phyloP scores from a whole-genome alignment of 768 basidiomycete species.

The Russula dissimulans region DNA sequence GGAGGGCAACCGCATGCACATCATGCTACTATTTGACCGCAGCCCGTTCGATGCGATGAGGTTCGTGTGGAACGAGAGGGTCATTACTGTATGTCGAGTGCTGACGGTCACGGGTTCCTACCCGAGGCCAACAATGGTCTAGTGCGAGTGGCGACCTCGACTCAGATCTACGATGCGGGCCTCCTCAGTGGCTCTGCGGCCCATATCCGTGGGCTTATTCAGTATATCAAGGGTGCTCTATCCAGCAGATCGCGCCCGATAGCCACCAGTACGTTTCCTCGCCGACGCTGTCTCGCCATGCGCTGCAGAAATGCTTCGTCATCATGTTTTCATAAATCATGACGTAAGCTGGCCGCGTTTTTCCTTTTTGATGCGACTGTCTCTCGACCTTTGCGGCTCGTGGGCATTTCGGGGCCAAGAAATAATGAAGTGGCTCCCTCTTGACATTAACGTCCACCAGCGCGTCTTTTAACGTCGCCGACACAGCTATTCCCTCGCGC shows the following conservation, averaged over 20 bases:
- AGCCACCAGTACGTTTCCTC: no score
- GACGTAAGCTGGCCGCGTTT: slow-evolving; percentile 7
- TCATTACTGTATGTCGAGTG: no score
- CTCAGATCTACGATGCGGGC: background rate
- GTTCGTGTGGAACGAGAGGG: no score
- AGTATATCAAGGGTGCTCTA: no score
- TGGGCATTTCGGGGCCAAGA: background rate
- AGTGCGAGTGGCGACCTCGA: background rate
- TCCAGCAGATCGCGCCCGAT: background rate
- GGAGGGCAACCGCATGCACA: background rate
- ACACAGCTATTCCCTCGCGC: background rate
- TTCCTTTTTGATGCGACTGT: slow-evolving; percentile 15
- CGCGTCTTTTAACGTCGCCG: background rate
- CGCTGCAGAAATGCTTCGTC: no score
- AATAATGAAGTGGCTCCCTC: background rate
- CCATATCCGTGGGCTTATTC: background rate
- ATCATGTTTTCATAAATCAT: background rate
- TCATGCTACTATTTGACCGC: background rate
- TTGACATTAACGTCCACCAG: slow-evolving; percentile 6
- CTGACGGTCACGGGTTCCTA: background rate
- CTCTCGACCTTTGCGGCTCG: background rate
- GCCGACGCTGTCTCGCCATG: no score
- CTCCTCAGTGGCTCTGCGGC: background rate
- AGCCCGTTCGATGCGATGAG: background rate
- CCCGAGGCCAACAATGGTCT: background rate